Conservation (phyloP, 2,329 filamentous ascomycete species). For the Aspergillus neotritici region DNA sequence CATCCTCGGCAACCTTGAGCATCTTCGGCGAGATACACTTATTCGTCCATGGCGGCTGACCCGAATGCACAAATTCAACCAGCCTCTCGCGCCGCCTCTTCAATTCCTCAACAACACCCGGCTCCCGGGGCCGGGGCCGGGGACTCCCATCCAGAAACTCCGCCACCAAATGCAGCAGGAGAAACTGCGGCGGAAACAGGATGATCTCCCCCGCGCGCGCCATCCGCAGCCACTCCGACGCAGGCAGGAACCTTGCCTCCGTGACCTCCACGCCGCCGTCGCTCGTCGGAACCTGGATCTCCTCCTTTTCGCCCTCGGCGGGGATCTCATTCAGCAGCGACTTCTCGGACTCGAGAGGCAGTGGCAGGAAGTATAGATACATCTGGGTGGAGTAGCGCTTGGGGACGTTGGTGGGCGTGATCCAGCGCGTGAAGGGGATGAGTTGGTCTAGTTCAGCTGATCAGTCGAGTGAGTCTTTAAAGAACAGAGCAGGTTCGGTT, state of each 20-base stretch:
- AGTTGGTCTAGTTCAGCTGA: slow-evolving; percentile 50
- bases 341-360: slow-evolving; percentile 36
- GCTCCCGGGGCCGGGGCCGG: no score
- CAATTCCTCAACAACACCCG: slow-evolving; percentile 23
- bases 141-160: slow-evolving; percentile 44
- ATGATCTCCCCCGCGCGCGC: slow-evolving; percentile 64
- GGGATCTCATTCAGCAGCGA: slow-evolving; percentile 29
- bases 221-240: slow-evolving; percentile 62
- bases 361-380: slow-evolving; percentile 86
- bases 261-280: slow-evolving; percentile 68
- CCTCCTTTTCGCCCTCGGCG: slow-evolving; percentile 45
- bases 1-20: slow-evolving; percentile 39
- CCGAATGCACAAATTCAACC: slow-evolving; percentile 45
- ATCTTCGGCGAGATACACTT: slow-evolving; percentile 44
- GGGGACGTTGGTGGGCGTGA: slow-evolving; percentile 66
- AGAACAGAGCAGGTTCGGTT: no score
- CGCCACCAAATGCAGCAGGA: slow-evolving; percentile 50
- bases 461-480: slow-evolving; percentile 3
- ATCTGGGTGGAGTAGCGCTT: slow-evolving; percentile 91
- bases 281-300: slow-evolving; percentile 62
- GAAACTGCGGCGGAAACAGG: slow-evolving; percentile 82
- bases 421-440: slow-evolving; percentile 83
- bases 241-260: slow-evolving; percentile 69
- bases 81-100: slow-evolving; percentile 41
- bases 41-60: slow-evolving; percentile 42